A percentile compares a stretch with the other conserved stretches of the same genome.
Evolutionary conservation across 2,329 filamentous ascomycete genomes (phyloP).

Genomic region (Xylaria sp.): DNA sequence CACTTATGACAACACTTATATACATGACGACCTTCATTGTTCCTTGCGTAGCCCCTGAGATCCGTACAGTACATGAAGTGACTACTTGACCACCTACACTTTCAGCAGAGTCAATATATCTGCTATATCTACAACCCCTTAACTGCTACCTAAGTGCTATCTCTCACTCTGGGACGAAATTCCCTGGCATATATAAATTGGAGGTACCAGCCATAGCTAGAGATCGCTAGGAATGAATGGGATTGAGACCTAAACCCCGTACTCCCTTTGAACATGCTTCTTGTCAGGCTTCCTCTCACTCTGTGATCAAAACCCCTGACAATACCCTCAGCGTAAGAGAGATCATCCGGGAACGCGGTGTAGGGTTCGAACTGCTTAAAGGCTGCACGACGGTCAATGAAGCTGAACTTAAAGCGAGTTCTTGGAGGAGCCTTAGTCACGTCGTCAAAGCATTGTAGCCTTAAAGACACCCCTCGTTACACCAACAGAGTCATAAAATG

Average conservation of each 20-base stretch:
- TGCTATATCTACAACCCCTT: constrained; percentile 21
- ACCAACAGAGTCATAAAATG: no score
- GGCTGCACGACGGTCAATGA: constrained; percentile 10
- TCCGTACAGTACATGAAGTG: no score
- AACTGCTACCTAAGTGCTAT: constrained; percentile 14
- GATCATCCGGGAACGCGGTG: constrained; percentile 2
- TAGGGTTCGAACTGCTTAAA: constrained; percentile 9
- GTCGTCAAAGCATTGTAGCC: constrained; percentile 3
- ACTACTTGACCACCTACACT: no score
- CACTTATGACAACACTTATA: no score
- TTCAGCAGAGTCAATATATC: constrained; percentile 1
- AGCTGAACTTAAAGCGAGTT: constrained; percentile 9
- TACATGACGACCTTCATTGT: background rate
- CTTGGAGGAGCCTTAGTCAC: constrained; percentile 9
- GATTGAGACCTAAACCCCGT: constrained; percentile 14
- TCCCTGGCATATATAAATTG: constrained; percentile 14
- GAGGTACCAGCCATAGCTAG: constrained; percentile 12
- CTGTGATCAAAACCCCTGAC: constrained; percentile 2
- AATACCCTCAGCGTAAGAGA: constrained; percentile 10
- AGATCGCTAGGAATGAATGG: constrained; percentile 15
- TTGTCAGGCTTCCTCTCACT: constrained; percentile 9
- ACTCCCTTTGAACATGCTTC: constrained; percentile 8
- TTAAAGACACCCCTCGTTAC: no score
- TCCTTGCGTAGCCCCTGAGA: no score
- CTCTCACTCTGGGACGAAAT: constrained; percentile 16